Percentiles rank a stretch among this genome's conserved stretches.
These are phyloP conservation scores for Fomitopsis betulina DNA, from an alignment of 1,284 basidiomycete genomes.

Conservation along the genomic window DNA sequence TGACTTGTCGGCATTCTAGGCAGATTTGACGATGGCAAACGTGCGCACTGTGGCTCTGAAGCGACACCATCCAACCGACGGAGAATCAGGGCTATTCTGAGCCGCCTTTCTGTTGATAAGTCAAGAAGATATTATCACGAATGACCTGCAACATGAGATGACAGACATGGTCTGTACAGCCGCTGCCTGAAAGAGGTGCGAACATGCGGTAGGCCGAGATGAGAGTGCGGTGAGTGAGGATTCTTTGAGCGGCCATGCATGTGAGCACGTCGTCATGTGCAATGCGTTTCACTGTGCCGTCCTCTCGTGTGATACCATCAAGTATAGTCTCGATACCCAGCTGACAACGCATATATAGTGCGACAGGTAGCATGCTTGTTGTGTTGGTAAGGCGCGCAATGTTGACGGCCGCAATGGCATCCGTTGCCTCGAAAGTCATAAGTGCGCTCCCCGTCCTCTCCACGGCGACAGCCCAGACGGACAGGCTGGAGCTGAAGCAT, in stretches of 20 bases:
- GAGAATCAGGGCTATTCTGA: too few relatives aligned
- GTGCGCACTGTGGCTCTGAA: too few relatives aligned
- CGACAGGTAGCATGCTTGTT: conserved; percentile 9
- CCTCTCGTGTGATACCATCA: background rate
- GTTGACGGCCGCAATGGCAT: conserved; percentile 9
- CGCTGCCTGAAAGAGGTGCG: background rate
- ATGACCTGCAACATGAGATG: too few relatives aligned
- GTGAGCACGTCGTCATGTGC: background rate
- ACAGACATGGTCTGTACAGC: too few relatives aligned
- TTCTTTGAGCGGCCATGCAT: background rate
- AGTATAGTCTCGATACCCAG: background rate
- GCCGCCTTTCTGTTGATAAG: too few relatives aligned
- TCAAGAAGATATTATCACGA: too few relatives aligned
- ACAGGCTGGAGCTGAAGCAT: background rate
- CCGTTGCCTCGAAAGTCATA: background rate
- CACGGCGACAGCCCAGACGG: conserved; percentile 4
- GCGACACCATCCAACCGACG: too few relatives aligned
- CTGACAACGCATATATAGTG: background rate
- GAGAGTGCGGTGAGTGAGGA: background rate
- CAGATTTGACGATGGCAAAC: too few relatives aligned
- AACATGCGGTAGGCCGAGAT: background rate
- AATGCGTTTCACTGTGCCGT: background rate
- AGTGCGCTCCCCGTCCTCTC: conserved; percentile 9
- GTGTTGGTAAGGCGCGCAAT: conserved; percentile 10
- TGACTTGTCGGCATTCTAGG: too few relatives aligned